A percentile compares a stretch with the other conserved stretches of the same genome.
Conservation (phyloP, 768 basidiomycete genomes). For the Tylopilus felleus region DNA sequence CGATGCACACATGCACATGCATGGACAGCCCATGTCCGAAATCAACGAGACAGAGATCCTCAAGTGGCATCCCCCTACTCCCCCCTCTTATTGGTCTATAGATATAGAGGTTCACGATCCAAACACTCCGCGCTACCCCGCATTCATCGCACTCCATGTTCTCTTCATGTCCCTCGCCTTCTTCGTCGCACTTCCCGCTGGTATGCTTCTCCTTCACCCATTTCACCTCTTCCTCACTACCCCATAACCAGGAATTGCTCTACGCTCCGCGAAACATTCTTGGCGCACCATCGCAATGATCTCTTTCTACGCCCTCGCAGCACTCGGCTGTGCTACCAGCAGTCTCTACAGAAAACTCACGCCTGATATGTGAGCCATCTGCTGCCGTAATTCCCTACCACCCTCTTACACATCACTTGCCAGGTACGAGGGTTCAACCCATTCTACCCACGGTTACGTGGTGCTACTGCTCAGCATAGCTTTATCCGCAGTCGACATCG, state of each 20-base stretch:
- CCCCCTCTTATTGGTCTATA: conserved; percentile 78
- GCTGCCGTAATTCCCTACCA: conserved; percentile 15
- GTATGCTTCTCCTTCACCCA: conserved; percentile 40
- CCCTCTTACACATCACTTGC: conserved; percentile 11
- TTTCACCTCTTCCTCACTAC: neutral
- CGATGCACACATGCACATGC: conserved; percentile 42
- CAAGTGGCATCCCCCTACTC: conserved; percentile 62
- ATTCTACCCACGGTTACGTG: conserved; percentile 62
- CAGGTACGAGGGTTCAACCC: conserved; percentile 69
- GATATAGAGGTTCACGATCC: conserved; percentile 60
- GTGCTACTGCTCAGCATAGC: conserved; percentile 44
- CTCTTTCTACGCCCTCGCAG: conserved; percentile 58
- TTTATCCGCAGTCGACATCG: conserved; percentile 54
- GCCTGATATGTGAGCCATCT: conserved; percentile 66
- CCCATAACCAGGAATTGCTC: conserved; percentile 58
- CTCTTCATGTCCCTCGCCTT: conserved; percentile 75
- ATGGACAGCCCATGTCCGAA: conserved; percentile 46
- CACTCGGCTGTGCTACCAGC: conserved; percentile 65
- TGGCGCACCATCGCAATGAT: conserved; percentile 56
- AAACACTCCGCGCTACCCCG: conserved; percentile 51
- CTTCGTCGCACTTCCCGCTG: conserved; percentile 76
- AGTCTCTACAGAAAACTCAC: conserved; percentile 74
- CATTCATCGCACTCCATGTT: conserved; percentile 71
- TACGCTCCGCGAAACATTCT: conserved; percentile 74
- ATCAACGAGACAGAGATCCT: conserved; percentile 79